phyloP scores from a whole-genome alignment of 164 flowering plant species.

The Protea cynaroides region DNA sequence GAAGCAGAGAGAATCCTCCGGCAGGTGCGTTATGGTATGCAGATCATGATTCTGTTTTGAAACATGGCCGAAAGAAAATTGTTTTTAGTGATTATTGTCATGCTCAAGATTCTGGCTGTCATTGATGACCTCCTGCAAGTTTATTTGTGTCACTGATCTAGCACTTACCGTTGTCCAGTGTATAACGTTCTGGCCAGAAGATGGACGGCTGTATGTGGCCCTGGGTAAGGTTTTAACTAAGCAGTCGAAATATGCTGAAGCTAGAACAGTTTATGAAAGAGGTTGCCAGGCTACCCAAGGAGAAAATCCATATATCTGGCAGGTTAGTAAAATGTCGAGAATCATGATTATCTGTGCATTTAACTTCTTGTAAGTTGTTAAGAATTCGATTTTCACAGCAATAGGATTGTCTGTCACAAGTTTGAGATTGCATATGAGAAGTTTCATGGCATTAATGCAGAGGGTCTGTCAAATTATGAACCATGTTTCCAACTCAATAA shows the following conservation, averaged over 20 bases:
- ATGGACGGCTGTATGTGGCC: conserved; percentile 76
- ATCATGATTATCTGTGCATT: not conserved
- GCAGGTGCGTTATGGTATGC: conserved; percentile 35
- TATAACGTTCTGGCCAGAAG: conserved; percentile 63
- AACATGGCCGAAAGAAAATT: not conserved
- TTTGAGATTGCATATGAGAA: no score
- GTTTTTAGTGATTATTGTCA: not conserved
- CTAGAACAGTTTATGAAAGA: conserved; percentile 73
- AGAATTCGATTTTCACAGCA: no score
- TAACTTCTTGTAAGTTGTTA: not conserved
- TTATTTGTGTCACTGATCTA: not conserved
- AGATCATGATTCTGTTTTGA: not conserved
- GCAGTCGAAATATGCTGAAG: conserved; percentile 56
- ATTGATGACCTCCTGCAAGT: not conserved
- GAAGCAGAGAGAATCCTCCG: conserved; percentile 62
- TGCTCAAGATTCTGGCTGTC: not conserved
- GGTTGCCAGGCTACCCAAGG: conserved; percentile 97
- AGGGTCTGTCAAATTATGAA: no score
- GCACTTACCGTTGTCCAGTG: conserved; percentile 12
- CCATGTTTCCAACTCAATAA: no score
- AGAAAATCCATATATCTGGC: conserved; percentile 93
- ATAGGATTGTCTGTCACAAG: no score
- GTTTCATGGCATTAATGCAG: no score
- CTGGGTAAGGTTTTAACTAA: conserved; percentile 53
- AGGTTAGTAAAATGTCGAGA: conserved; percentile 37